A percentile compares a stretch with the other conserved stretches of the same genome.
Conservation (phyloP, 306 rosid species). For the Urtica urens region DNA sequence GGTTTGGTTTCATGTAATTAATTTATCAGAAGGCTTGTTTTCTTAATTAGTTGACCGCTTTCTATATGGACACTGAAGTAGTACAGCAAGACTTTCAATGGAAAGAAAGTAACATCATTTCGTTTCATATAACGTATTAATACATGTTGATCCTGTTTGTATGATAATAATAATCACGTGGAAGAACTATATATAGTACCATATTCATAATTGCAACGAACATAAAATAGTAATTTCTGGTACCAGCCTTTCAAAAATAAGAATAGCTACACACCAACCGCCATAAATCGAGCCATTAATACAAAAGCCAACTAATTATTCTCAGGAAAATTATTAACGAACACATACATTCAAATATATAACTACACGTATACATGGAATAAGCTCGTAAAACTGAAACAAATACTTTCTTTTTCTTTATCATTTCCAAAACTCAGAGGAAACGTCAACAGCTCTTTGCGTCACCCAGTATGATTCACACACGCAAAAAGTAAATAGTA, state of each 20-base stretch:
- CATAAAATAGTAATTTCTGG: not conserved
- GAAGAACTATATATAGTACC: not conserved
- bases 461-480: not conserved
- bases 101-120: not conserved
- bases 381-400: not conserved
- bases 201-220: not conserved
- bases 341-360: not conserved
- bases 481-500: not conserved
- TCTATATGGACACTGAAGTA: not conserved
- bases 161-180: not conserved
- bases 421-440: not conserved
- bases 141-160: not conserved
- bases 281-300: no score
- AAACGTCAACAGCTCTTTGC: not conserved
- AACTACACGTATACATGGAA: not conserved
- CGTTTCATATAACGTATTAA: not conserved
- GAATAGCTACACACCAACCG: constrained; percentile 1
- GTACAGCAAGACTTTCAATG: not conserved
- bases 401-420: not conserved
- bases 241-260: not conserved
- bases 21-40: no score
- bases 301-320: not conserved
- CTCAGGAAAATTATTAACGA: not conserved
- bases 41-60: no score
- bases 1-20: no score